Base-by-base conservation (phyloP, 1,284 basidiomycete genomes). In the Cutaneotrichosporon sp. region DNA sequence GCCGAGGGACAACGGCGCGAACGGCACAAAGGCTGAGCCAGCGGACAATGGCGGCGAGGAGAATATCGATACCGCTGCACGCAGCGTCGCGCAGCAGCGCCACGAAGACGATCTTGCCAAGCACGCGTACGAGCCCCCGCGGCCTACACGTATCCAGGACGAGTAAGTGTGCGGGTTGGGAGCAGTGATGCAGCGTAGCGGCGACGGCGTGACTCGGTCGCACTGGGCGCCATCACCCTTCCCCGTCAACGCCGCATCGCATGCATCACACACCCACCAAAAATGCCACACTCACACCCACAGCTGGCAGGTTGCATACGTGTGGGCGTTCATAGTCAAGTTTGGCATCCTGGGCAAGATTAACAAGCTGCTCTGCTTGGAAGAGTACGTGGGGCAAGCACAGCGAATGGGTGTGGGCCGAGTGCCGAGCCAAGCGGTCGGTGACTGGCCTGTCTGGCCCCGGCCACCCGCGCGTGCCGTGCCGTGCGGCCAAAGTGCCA, bases 291-390 rank as follows among this genome's bases (percentile, higher is more conserved):
- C 38, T 23, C 15, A 30, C 34, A 46, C 17, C 21, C 52, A 33
- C 52, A 73, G 72, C 54, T 73, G 72, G 72, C 70, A 73, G 59
- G 68, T 72, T 20, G 66, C 70, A 4, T 73, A 72, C 48, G 59
- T 63, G 13, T 73, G 72, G 72, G 66, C 67, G 23, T 73, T 73
- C 54, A 70, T 72, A 35, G 51, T 62, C 52, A 71, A 70, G 54
- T 73, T 73, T 56, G 65, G 64, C n/a, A 46, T 65, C 34, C 34
- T 56, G 14, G 51, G 54, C 38, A 55, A 61, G 34, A 70, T 73
- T 36, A 51, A 56, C 14, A 57, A 60, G 15, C 54, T 73, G 8
- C 68, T 70, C 42, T 60, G 56, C 45, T 39, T 69, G 8, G 65
- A 69, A 54, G 72, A 73, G 72, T 73, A 48, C 41, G 70, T 70